Evolutionary conservation across 306 rosid genomes (phyloP).

Genomic region (Corylus avellana): DNA sequence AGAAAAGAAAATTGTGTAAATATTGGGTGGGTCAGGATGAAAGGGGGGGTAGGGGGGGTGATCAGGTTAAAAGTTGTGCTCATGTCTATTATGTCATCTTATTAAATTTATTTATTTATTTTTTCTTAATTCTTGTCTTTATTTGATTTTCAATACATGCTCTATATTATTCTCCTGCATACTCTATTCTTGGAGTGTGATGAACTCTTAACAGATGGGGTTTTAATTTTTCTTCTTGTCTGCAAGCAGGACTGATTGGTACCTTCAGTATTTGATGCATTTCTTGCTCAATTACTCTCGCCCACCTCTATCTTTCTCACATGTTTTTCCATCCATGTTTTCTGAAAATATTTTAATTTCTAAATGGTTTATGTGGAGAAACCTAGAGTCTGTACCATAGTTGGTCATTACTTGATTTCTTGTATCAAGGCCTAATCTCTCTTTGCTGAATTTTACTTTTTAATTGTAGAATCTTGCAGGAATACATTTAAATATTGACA

Average conservation of each 20-base stretch:
- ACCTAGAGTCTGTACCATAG: not conserved
- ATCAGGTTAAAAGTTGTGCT: not conserved
- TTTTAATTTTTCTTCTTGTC: not conserved
- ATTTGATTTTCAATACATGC: not conserved
- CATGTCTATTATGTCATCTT: not conserved
- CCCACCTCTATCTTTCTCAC: not conserved
- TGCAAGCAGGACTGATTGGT: not conserved
- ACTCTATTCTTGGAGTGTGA: not conserved
- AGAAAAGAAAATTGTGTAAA: not conserved
- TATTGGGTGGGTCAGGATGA: not conserved
- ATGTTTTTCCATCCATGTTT: not conserved
- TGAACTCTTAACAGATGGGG: not conserved
- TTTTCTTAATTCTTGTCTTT: not conserved
- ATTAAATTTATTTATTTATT: not conserved
- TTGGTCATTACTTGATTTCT: not conserved
- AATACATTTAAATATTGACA: conserved; percentile 77
- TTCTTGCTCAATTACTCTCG: not conserved
- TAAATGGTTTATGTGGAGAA: not conserved
- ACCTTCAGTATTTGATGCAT: not conserved
- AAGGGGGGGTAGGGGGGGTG: too few relatives aligned
- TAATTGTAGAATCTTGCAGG: conserved; percentile 81
- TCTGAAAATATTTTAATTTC: not conserved
- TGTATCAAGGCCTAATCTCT: not conserved
- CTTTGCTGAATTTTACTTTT: conserved; percentile 33
- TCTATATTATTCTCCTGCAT: not conserved